Base-by-base conservation (phyloP, 2,329 filamentous ascomycete species). In the Chrysoporthe deuterocubensis region DNA sequence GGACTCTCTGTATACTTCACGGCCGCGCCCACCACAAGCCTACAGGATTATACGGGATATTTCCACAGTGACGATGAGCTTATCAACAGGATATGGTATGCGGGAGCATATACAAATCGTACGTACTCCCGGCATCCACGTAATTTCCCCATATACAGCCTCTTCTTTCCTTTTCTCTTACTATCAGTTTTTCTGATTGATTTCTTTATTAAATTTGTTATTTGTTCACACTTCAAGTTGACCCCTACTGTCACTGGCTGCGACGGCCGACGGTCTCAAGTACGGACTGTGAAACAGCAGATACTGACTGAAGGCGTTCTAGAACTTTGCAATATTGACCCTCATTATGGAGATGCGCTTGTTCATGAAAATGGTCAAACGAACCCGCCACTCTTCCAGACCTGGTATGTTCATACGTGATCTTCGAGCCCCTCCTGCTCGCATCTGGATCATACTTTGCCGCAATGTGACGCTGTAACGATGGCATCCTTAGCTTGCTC, bases 1-100 rank as follows among this genome's bases (percentile, higher is more conserved):
- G 72, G 74, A 42, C 65, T 81, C 37, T 81, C 76, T 75, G 78
- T 81, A 34, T 77, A 78, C 65, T 81, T 77, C 72, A 80, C 79
- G 1, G 76, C 79, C 0, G 80, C 80, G 63, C 80, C 80, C 5
- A 78, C 73, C 8, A 75, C 77, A 81, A 76, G 87, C 71, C 78
- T 86, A 18, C 78, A 79, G 56, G 82, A 82, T 14, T 87, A 86
- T 65, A 80, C 81, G 52, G 84, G 84, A 9, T 86, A 86, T 69
- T 86, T 86, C 64, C 79, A 85, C 70, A 83, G 78, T 71, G 82
- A 77, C 58, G 83, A 82, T 54, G 79, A 84, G 44, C 73, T 85
- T 13, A 78, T 88, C 37, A 86, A 86, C 68, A 79, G 80, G 11
- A 84, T 87, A 60, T 87, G 85, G 85, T 88, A 88, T 70, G 82